Percentiles rank a stretch among this genome's conserved stretches.
These are phyloP conservation scores for Aspergillus hortae DNA, from an alignment of 2,329 filamentous ascomycete genomes.

Conservation along the genomic window DNA sequence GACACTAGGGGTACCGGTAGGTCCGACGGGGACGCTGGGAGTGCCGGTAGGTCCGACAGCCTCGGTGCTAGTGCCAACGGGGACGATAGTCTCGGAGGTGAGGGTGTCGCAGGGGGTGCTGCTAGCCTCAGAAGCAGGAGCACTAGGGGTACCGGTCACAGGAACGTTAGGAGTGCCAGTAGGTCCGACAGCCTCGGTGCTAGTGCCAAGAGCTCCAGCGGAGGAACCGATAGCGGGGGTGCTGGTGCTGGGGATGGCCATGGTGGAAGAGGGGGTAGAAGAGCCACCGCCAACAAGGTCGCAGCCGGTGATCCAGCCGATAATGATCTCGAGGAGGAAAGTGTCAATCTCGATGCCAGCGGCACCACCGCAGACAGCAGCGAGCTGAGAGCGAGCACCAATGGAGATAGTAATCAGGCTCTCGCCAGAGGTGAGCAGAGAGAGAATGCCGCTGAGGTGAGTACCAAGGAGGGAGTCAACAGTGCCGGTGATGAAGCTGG, in stretches of 20 bases:
- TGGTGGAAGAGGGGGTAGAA: constrained; percentile 10
- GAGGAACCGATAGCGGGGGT: constrained; percentile 7
- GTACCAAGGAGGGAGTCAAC: constrained; percentile 26
- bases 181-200: constrained; percentile 5
- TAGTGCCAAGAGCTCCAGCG: constrained; percentile 9
- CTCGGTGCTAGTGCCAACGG: constrained; percentile 2
- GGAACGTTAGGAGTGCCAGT: constrained; percentile 6
- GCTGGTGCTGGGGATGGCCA: constrained; percentile 16
- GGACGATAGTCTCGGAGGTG: constrained; percentile 11
- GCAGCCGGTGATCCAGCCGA: constrained; percentile 37
- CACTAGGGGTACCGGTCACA: constrained; percentile 4
- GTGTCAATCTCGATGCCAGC: constrained; percentile 49
- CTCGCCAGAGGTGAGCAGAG: constrained; percentile 29
- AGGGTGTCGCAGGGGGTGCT: constrained; percentile 18
- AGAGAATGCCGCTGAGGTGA: constrained; percentile 30
- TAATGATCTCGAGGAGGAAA: constrained; percentile 49
- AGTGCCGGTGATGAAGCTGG: constrained; percentile 28
- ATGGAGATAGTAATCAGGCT: constrained; percentile 29
- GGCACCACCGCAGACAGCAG: constrained; percentile 33
- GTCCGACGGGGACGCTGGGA: constrained; percentile 2
- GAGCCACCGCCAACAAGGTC: constrained; percentile 20
- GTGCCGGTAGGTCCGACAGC: constrained; percentile 10
- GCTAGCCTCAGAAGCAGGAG: constrained; percentile 10
- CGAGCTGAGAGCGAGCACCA: constrained; percentile 32
- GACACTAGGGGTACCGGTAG: constrained; percentile 3